phyloP scores from a whole-genome alignment of 2,329 filamentous ascomycete species.

The Elsinoe australis region DNA sequence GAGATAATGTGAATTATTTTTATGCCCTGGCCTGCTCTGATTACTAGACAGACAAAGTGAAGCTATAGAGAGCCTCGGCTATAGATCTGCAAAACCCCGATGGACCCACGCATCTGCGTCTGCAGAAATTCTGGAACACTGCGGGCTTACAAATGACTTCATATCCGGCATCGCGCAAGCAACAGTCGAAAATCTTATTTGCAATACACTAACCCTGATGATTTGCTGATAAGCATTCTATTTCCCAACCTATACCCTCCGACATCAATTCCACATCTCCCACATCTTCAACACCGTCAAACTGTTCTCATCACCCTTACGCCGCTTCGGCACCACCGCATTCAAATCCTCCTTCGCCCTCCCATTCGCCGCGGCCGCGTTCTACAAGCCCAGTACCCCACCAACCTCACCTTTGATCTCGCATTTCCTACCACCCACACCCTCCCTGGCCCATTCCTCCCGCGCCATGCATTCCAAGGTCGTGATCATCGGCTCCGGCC shows the following conservation, averaged over 20 bases:
- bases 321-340: slow-evolving; percentile 53
- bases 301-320: slow-evolving; percentile 81
- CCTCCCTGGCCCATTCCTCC: slow-evolving; percentile 30
- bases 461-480: slow-evolving; percentile 86
- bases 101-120: neutral
- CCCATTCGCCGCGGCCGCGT: slow-evolving; percentile 61
- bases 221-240: neutral
- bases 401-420: slow-evolving; percentile 35
- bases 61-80: neutral
- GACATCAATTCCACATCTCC: neutral
- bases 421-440: slow-evolving; percentile 22
- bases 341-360: slow-evolving; percentile 67
- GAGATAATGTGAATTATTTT: too few relatives aligned
- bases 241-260: neutral
- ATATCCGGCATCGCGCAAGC: slow-evolving; percentile 1
- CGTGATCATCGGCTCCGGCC: slow-evolving; percentile 74
- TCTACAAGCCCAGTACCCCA: slow-evolving; percentile 44
- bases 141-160: too few relatives aligned
- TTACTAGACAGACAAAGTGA: neutral
- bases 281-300: slow-evolving; percentile 52
- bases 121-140: neutral
- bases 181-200: slow-evolving; percentile 9
- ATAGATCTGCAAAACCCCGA: neutral
- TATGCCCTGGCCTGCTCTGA: too few relatives aligned
- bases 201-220: neutral